Evolutionary conservation across 805 yeast species (phyloP).

Genomic region (Candida parachauliodes): DNA sequence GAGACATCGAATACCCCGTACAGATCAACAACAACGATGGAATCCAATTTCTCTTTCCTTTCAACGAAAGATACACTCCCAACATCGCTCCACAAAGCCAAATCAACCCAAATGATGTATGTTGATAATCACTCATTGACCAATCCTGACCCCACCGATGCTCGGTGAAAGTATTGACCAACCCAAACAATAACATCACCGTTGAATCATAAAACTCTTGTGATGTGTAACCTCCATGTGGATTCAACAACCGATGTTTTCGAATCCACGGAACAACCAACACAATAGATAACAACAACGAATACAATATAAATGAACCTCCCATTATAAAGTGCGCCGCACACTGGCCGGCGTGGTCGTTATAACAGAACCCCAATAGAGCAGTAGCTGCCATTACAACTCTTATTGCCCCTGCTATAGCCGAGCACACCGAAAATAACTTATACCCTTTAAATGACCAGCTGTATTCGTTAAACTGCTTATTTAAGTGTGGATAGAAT

Average conservation of each 20-base stretch:
- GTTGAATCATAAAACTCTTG: conserved; percentile 85
- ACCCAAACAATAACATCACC: conserved; percentile 86
- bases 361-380: conserved; percentile 83
- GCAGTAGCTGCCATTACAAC: conserved; percentile 80
- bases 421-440: conserved; percentile 42
- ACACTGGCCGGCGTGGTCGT: conserved; percentile 85
- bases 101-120: conserved; percentile 91
- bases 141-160: conserved; percentile 95
- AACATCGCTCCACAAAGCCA: conserved; percentile 95
- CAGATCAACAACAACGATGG: conserved; percentile 81
- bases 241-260: conserved; percentile 28
- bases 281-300: conserved; percentile 63
- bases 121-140: conserved; percentile 93
- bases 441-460: conserved; percentile 34
- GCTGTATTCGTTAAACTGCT: conserved; percentile 34
- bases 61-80: conserved; percentile 67
- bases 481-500: conserved; percentile 27
- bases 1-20: conserved; percentile 94
- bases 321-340: conserved; percentile 98
- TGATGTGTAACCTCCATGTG: conserved; percentile 27
- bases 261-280: conserved; percentile 75
- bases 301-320: conserved; percentile 76
- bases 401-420: conserved; percentile 72
- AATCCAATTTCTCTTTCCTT: conserved; percentile 64
- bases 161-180: conserved; percentile 92